Percentiles rank a stretch among this genome's conserved stretches.
Conservation (phyloP, 2,329 filamentous ascomycete genomes). For the Colletotrichum melonis region DNA sequence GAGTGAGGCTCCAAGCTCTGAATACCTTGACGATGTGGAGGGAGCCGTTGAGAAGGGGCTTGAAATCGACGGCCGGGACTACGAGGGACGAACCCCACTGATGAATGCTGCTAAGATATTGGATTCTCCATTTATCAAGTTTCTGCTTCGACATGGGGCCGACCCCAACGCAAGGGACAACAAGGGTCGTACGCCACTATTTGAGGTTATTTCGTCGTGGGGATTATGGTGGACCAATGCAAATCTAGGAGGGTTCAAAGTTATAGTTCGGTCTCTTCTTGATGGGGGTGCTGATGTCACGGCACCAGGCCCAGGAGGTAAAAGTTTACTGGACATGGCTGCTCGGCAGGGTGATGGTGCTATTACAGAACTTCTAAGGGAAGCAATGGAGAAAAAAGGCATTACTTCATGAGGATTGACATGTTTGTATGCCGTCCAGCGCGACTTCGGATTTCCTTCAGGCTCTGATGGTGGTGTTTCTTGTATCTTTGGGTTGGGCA, state of each 20-base stretch:
- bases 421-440: neutral
- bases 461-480: neutral
- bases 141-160: neutral
- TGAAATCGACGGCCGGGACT: neutral
- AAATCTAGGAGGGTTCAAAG: no score
- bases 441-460: neutral
- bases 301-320: neutral
- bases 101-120: neutral
- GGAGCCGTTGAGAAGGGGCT: neutral
- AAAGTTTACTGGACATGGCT: neutral
- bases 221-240: no score
- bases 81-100: neutral
- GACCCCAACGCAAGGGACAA: neutral
- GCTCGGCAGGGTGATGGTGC: fast-evolving
- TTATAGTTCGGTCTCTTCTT: neutral
- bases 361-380: fast-evolving
- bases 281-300: neutral
- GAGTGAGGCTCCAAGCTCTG: fast-evolving
- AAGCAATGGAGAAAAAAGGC: fast-evolving
- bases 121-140: fast-evolving
- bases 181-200: neutral
- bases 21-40: no score
- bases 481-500: neutral
- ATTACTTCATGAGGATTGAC: neutral
- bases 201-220: no score